Conservation (phyloP, 2,329 filamentous ascomycete genomes). For the Phyllosticta citribraziliensis region DNA sequence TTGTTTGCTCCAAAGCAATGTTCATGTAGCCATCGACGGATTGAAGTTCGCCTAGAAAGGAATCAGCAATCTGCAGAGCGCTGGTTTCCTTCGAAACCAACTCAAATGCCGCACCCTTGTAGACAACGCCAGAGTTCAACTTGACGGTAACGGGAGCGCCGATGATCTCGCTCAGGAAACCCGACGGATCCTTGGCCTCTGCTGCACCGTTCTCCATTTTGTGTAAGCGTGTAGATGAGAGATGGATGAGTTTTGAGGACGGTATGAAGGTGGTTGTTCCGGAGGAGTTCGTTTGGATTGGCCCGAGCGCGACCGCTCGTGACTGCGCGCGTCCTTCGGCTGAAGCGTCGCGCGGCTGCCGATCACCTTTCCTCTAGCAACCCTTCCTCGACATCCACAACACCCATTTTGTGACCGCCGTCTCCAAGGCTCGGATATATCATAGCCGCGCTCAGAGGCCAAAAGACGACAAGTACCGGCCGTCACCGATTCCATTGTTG, state of each 20-base stretch:
- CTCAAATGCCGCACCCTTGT: conserved; percentile 59
- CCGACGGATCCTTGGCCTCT: conserved; percentile 84
- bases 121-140: conserved; percentile 95
- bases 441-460: background rate
- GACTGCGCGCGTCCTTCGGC: conserved; percentile 9
- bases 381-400: background rate
- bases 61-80: background rate
- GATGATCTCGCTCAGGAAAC: conserved; percentile 89
- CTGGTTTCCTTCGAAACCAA: background rate
- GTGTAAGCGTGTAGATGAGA: background rate
- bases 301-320: background rate
- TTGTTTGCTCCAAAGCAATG: conserved; percentile 91
- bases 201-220: conserved; percentile 66
- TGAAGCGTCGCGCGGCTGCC: conserved; percentile 1
- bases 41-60: conserved; percentile 68
- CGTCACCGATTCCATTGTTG: background rate
- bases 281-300: background rate
- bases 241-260: background rate
- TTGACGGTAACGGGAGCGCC: conserved; percentile 92
- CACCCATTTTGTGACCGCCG: background rate
- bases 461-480: background rate
- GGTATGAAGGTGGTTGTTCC: background rate
- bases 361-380: conserved; percentile 2
- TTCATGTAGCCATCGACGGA: conserved; percentile 99
- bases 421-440: background rate